Evolutionary conservation across 2,329 filamentous ascomycete species (phyloP).

Genomic region (Sporothrix protearum): DNA sequence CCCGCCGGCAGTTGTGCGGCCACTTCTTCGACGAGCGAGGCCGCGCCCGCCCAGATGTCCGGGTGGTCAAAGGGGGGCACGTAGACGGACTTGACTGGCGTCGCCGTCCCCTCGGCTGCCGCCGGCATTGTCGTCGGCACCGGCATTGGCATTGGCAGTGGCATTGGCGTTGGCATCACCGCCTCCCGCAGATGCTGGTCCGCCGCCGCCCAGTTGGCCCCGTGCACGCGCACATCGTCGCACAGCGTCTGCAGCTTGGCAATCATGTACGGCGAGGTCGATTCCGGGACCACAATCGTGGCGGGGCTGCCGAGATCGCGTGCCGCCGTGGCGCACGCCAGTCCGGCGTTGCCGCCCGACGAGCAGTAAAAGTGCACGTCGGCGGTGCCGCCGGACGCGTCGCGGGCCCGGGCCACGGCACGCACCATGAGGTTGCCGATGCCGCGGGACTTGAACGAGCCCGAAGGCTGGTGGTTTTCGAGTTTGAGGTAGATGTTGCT

Average conservation of each 20-base stretch:
- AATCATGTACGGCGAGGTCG: conserved; percentile 65
- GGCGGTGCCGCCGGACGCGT: conserved; percentile 32
- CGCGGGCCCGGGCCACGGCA: conserved; percentile 34
- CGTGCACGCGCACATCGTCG: conserved; percentile 62
- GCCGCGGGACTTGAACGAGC: conserved; percentile 78
- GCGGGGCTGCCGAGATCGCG: conserved; percentile 56
- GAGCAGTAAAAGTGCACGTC: conserved; percentile 68
- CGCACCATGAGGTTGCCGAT: conserved; percentile 67
- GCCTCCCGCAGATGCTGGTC: conserved; percentile 60
- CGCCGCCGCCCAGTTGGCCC: conserved; percentile 65
- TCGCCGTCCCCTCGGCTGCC: conserved; percentile 23
- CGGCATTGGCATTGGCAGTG: too few relatives aligned
- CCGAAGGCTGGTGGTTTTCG: conserved; percentile 75
- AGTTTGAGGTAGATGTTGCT: conserved; percentile 78
- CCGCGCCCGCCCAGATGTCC: conserved; percentile 63
- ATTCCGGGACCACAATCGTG: conserved; percentile 68
- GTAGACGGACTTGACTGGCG: conserved; percentile 50
- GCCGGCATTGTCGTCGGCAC: too few relatives aligned
- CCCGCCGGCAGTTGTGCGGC: conserved; percentile 36
- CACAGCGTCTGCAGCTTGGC: conserved; percentile 63
- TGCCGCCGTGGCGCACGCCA: conserved; percentile 73
- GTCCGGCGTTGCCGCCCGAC: conserved; percentile 74
- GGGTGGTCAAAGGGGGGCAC: conserved; percentile 64
- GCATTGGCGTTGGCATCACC: too few relatives aligned
- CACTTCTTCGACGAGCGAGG: conserved; percentile 51